These are phyloP conservation scores for Epichloe coenophiala DNA, from an alignment of 2,329 filamentous ascomycete species.

Conservation along the genomic window DNA sequence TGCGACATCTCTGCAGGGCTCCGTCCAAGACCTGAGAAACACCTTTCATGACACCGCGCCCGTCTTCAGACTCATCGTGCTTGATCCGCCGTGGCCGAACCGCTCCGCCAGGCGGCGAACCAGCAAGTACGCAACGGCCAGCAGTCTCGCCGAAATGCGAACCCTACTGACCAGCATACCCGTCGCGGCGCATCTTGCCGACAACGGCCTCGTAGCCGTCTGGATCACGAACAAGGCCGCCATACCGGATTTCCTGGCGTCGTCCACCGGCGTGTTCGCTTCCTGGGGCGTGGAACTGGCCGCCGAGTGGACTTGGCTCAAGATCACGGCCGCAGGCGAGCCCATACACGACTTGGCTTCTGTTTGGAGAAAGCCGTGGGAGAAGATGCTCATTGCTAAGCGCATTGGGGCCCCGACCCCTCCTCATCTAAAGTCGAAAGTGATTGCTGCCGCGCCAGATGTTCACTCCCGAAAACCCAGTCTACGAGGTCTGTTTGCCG, in stretches of 20 bases:
- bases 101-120: conserved; percentile 52
- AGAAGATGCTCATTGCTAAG: conserved; percentile 52
- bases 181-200: conserved; percentile 38
- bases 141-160: conserved; percentile 31
- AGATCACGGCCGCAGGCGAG: conserved; percentile 51
- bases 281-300: conserved; percentile 51
- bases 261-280: conserved; percentile 43
- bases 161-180: conserved; percentile 40
- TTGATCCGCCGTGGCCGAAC: conserved; percentile 77
- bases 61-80: conserved; percentile 51
- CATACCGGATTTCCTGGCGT: conserved; percentile 39
- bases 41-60: conserved; percentile 30
- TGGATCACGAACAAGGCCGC: conserved; percentile 67
- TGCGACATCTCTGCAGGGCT: conserved; percentile 39
- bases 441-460: conserved; percentile 59
- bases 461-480: conserved; percentile 70
- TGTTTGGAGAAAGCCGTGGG: conserved; percentile 62
- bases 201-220: conserved; percentile 48
- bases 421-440: conserved; percentile 25
- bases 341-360: conserved; percentile 48
- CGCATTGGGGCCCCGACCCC: conserved; percentile 18
- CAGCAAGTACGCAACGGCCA: conserved; percentile 33
- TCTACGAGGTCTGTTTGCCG: conserved; percentile 45
- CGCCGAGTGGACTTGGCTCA: conserved; percentile 70
- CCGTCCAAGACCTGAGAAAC: conserved; percentile 26